These are phyloP conservation scores for Kazachstania africana DNA, from an alignment of 805 yeast species.

Conservation along the genomic window DNA sequence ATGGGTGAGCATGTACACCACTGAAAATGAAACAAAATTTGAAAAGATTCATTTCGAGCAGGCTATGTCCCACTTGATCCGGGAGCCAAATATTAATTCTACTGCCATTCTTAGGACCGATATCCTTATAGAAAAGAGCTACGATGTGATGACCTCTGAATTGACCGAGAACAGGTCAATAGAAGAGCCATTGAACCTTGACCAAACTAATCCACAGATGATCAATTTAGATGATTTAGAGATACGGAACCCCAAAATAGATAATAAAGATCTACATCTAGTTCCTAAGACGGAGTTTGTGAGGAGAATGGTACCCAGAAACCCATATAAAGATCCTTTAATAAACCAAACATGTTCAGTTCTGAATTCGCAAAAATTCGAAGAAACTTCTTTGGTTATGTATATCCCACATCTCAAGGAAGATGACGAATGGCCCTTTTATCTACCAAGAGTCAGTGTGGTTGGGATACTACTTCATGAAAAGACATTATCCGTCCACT, in stretches of 20 bases:
- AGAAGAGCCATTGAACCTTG: background rate
- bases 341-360: slow-evolving; percentile 76
- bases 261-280: slow-evolving; percentile 12
- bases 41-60: slow-evolving; percentile 43
- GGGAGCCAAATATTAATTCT: slow-evolving; percentile 83
- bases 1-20: slow-evolving; percentile 20
- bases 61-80: slow-evolving; percentile 71
- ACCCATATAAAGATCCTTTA: slow-evolving; percentile 72
- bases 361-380: slow-evolving; percentile 21
- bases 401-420: slow-evolving; percentile 66
- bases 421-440: slow-evolving; percentile 64
- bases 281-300: slow-evolving; percentile 40
- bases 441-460: slow-evolving; percentile 74
- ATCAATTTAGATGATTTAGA: slow-evolving; percentile 33
- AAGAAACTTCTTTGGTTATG: slow-evolving; percentile 42
- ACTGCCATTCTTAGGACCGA: slow-evolving; percentile 87
- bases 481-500: slow-evolving; percentile 53
- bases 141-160: slow-evolving; percentile 5
- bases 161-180: slow-evolving; percentile 3
- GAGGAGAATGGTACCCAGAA: slow-evolving; percentile 84
- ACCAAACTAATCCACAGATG: slow-evolving; percentile 14
- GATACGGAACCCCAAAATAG: slow-evolving; percentile 13
- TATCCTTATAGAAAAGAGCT: slow-evolving; percentile 43
- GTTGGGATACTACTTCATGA: slow-evolving; percentile 55
- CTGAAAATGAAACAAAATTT: slow-evolving; percentile 11